A percentile compares a stretch with the other conserved stretches of the same genome.
phyloP scores from a whole-genome alignment of 2,329 filamentous ascomycete species.

The Camillea tinctor region DNA sequence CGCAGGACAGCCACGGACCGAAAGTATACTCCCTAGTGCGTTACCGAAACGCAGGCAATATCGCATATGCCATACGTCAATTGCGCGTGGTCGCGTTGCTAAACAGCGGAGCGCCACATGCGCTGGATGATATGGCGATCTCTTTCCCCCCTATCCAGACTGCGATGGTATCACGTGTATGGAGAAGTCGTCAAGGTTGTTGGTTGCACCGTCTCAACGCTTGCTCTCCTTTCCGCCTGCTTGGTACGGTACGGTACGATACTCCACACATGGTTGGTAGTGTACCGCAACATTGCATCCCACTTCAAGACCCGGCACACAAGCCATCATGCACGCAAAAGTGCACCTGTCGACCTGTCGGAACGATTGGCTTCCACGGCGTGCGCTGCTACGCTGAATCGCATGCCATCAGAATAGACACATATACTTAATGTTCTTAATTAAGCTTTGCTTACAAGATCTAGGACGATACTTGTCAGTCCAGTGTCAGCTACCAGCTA shows the following conservation, averaged over 20 bases:
- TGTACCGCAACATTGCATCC: background rate
- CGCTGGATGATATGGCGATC: background rate
- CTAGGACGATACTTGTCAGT: background rate
- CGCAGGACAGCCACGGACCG: background rate
- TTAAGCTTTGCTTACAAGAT: background rate
- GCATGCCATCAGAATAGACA: background rate
- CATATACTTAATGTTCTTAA: background rate
- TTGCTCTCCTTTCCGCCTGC: background rate
- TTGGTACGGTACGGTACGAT: background rate
- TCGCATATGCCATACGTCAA: background rate
- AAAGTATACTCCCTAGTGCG: background rate
- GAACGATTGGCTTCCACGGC: background rate
- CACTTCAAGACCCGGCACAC: background rate
- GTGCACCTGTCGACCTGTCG: background rate
- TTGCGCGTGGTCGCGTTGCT: background rate
- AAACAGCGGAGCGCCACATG: background rate
- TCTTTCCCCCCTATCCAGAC: background rate
- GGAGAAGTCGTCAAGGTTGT: background rate
- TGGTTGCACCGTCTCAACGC: background rate
- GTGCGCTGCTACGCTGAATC: background rate
- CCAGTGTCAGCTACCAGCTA: background rate
- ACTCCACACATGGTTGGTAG: background rate
- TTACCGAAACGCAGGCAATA: background rate
- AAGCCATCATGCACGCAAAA: background rate
- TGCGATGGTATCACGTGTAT: background rate